These are phyloP conservation scores for Asparagopsis taxiformis DNA, from an alignment of 31 red algal species.

Conservation along the genomic window DNA sequence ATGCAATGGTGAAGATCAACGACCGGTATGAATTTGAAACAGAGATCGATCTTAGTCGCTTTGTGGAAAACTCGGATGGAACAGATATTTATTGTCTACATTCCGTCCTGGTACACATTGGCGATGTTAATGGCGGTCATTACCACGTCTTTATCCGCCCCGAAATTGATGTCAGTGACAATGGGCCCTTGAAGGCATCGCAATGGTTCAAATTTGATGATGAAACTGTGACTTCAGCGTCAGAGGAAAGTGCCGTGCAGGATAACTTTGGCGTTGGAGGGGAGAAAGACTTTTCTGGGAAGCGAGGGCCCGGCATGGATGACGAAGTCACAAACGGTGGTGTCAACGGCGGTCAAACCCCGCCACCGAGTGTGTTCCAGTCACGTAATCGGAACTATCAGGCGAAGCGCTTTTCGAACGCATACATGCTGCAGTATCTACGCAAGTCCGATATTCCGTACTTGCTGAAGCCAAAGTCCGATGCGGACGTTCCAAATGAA, in stretches of 20 bases:
- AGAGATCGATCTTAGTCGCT: slow-evolving; percentile 84
- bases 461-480: slow-evolving; percentile 34
- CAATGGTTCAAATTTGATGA: slow-evolving; percentile 88
- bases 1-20: slow-evolving; percentile 97
- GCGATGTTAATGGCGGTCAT: slow-evolving; percentile 95
- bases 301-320: slow-evolving; percentile 35
- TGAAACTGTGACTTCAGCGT: slow-evolving; percentile 51
- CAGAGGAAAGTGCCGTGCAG: slow-evolving; percentile 51
- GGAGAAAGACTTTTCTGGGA: slow-evolving; percentile 36
- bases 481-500: slow-evolving; percentile 70
- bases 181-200: slow-evolving; percentile 55
- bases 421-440: slow-evolving; percentile 98
- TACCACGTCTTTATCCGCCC: slow-evolving; percentile 97
- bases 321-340: slow-evolving; percentile 41
- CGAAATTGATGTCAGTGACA: slow-evolving; percentile 61
- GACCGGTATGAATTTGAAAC: slow-evolving; percentile 91
- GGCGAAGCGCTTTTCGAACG: slow-evolving; percentile 80
- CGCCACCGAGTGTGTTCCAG: slow-evolving; percentile 46
- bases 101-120: slow-evolving; percentile 97
- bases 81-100: slow-evolving; percentile 91
- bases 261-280: slow-evolving; percentile 73
- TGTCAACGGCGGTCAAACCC: slow-evolving; percentile 57
- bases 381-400: slow-evolving; percentile 54
- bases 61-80: slow-evolving; percentile 80
- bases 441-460: slow-evolving; percentile 63